These are phyloP conservation scores for Pyrenophora tritici-repentis DNA, from an alignment of 2,329 filamentous ascomycete species.

Conservation along the genomic window DNA sequence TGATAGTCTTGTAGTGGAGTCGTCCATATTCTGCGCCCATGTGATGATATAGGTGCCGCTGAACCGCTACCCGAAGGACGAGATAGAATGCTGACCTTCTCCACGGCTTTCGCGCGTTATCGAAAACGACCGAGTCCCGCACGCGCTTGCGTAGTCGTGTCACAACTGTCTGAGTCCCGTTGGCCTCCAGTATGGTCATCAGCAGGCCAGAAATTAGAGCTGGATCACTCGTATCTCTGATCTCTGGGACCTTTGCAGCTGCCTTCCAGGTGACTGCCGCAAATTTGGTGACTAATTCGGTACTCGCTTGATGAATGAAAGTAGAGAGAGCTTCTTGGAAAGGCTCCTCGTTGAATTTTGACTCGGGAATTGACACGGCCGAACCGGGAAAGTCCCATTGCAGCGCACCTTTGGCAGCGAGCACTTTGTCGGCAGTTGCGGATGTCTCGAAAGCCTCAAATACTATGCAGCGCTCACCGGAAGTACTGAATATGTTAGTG, in stretches of 20 bases:
- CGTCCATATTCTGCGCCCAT: slow-evolving; percentile 52
- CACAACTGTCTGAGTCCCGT: slow-evolving; percentile 51
- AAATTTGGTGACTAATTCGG: slow-evolving; percentile 60
- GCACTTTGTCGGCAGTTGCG: slow-evolving; percentile 57
- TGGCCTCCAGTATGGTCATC: slow-evolving; percentile 63
- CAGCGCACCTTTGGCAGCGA: slow-evolving; percentile 58
- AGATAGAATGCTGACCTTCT: slow-evolving; percentile 67
- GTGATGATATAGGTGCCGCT: slow-evolving; percentile 55
- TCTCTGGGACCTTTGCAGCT: slow-evolving; percentile 55
- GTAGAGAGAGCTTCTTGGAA: slow-evolving; percentile 57
- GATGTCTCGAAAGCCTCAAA: slow-evolving; percentile 69
- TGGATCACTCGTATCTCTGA: slow-evolving; percentile 63
- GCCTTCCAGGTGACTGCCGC: slow-evolving; percentile 60
- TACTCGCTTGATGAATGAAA: slow-evolving; percentile 63
- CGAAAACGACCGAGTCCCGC: slow-evolving; percentile 65
- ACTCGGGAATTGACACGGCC: slow-evolving; percentile 54
- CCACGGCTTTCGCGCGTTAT: slow-evolving; percentile 60
- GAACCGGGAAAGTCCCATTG: slow-evolving; percentile 65
- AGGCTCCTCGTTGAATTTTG: slow-evolving; percentile 42
- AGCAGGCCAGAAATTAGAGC: slow-evolving; percentile 64
- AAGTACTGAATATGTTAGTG: slow-evolving; percentile 15
- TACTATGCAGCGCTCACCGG: slow-evolving; percentile 38
- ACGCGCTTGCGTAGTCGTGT: slow-evolving; percentile 61
- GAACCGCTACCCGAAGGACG: slow-evolving; percentile 62
- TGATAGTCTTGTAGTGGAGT: slow-evolving; percentile 62